Conservation (phyloP, 495 filamentous ascomycete genomes). For the Cercophora scortea region DNA sequence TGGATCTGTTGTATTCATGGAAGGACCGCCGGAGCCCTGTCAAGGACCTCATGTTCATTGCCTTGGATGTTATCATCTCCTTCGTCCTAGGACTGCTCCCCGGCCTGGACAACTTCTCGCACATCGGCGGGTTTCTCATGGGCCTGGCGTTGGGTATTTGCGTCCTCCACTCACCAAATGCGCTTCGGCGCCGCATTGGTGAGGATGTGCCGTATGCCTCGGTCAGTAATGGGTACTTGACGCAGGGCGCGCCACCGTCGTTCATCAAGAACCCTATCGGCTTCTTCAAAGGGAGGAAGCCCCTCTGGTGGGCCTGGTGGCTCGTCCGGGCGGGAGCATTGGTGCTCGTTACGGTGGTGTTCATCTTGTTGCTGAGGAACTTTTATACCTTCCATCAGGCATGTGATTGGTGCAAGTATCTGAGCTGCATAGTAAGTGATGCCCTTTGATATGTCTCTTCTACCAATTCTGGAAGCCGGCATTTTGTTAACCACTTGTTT, state of each 20-base stretch:
- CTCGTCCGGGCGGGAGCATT: slow-evolving; percentile 73
- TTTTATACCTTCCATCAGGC: slow-evolving; percentile 74
- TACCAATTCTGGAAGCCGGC: not conserved
- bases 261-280: slow-evolving; percentile 63
- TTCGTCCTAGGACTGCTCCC: slow-evolving; percentile 90
- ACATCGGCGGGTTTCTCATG: slow-evolving; percentile 94
- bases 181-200: slow-evolving; percentile 68
- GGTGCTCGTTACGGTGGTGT: slow-evolving; percentile 66
- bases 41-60: slow-evolving; percentile 75
- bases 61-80: slow-evolving; percentile 76
- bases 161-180: slow-evolving; percentile 77
- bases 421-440: slow-evolving; percentile 80
- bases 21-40: slow-evolving; percentile 61
- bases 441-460: not conserved
- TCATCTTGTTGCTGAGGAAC: slow-evolving; percentile 78
- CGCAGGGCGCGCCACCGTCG: slow-evolving; percentile 37
- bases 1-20: slow-evolving; percentile 94
- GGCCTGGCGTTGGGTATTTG: slow-evolving; percentile 80
- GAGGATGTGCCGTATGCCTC: slow-evolving; percentile 47
- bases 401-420: slow-evolving; percentile 87
- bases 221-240: slow-evolving; percentile 27
- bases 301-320: slow-evolving; percentile 98
- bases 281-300: slow-evolving; percentile 88
- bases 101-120: slow-evolving; percentile 92
- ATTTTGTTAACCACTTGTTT: not conserved